These are phyloP conservation scores for Volvariella volvacea DNA, from an alignment of 1,284 basidiomycete genomes.

Conservation along the genomic window DNA sequence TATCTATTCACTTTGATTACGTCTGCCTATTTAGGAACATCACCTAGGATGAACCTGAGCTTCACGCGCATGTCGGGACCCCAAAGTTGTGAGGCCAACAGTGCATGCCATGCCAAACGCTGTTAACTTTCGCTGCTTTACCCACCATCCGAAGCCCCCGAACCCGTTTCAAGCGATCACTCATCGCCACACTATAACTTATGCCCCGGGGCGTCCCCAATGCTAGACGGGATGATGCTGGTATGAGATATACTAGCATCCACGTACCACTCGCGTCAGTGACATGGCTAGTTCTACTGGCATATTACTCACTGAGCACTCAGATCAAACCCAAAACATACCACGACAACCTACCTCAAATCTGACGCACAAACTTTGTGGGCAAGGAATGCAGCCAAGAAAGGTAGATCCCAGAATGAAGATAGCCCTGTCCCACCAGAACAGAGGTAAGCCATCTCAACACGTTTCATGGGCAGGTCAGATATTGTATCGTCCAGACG, in stretches of 20 bases:
- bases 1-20: conserved; percentile 5
- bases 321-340: conserved; percentile 72
- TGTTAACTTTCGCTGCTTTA: conserved; percentile 1
- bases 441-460: conserved; percentile 30
- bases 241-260: conserved; percentile 74
- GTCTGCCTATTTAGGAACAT: too few species aligned
- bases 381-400: conserved; percentile 54
- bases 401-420: conserved; percentile 34
- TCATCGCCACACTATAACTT: conserved; percentile 2
- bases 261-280: conserved; percentile 69
- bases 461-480: conserved; percentile 4
- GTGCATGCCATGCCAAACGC: too few species aligned
- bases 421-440: conserved; percentile 31
- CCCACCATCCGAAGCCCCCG: not conserved
- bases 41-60: too few species aligned
- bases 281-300: conserved; percentile 2
- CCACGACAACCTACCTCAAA: conserved; percentile 67
- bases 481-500: conserved; percentile 32
- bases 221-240: conserved; percentile 70
- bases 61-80: too few species aligned
- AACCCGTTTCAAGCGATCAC: not conserved
- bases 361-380: conserved; percentile 66
- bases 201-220: conserved; percentile 81
- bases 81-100: too few species aligned
- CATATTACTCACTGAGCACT: conserved; percentile 12